Evolutionary conservation across 2,329 filamentous ascomycete genomes (phyloP).

Genomic region (Clonostachys solani): DNA sequence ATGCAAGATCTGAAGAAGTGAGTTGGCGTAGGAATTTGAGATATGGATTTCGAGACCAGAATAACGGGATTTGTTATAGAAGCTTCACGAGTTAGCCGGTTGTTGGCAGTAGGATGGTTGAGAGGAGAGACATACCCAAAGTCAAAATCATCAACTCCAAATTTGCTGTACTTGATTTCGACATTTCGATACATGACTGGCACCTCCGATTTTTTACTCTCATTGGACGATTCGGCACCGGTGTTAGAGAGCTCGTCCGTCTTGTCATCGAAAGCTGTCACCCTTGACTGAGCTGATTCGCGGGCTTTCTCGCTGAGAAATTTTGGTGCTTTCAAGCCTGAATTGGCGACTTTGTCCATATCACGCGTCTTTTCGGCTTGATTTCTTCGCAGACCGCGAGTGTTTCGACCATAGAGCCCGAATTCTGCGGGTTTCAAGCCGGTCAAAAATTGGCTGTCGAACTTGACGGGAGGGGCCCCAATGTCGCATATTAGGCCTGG

Average conservation of each 20-base stretch:
- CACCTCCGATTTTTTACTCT: slow-evolving; percentile 75
- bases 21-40: slow-evolving; percentile 92
- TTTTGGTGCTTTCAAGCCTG: slow-evolving; percentile 70
- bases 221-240: slow-evolving; percentile 64
- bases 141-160: slow-evolving; percentile 98
- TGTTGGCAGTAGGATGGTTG: slow-evolving; percentile 21
- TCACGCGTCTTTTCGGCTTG: slow-evolving; percentile 76
- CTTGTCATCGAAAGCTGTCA: slow-evolving; percentile 33
- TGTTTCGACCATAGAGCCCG: slow-evolving; percentile 75
- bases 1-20: slow-evolving; percentile 84
- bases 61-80: slow-evolving; percentile 89
- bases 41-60: slow-evolving; percentile 96
- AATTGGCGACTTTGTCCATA: slow-evolving; percentile 53
- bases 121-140: slow-evolving; percentile 62
- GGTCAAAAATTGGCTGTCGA: slow-evolving; percentile 67
- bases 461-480: slow-evolving; percentile 72
- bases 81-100: slow-evolving; percentile 37
- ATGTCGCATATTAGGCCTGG: slow-evolving; percentile 82
- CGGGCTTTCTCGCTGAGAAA: slow-evolving; percentile 92
- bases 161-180: slow-evolving; percentile 98
- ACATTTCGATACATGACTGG: slow-evolving; percentile 88
- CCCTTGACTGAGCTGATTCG: slow-evolving; percentile 49
- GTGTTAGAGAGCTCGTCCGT: slow-evolving; percentile 58
- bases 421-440: slow-evolving; percentile 69
- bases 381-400: slow-evolving; percentile 69